phyloP scores from a whole-genome alignment of 1,284 basidiomycete genomes.

The Lignosus rhinocerotis region DNA sequence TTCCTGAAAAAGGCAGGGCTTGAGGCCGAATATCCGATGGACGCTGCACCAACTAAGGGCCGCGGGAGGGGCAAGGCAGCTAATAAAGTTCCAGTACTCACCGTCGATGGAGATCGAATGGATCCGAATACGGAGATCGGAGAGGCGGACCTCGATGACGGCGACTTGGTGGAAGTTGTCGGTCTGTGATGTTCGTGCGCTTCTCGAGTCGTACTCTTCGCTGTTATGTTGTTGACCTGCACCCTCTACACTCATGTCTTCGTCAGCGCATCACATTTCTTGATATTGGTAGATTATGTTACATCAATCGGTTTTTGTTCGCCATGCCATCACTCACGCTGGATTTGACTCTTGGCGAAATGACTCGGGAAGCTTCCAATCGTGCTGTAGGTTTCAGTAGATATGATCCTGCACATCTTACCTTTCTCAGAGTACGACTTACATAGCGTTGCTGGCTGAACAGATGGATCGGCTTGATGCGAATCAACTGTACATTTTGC shows the following conservation, averaged over 20 bases:
- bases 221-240: background rate
- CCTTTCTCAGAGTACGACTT: too few relatives aligned
- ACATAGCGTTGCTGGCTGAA: too few relatives aligned
- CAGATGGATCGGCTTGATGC: too few relatives aligned
- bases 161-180: conserved; percentile 71
- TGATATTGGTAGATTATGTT: too few relatives aligned
- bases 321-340: too few relatives aligned
- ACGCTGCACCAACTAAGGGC: conserved; percentile 13
- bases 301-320: too few relatives aligned
- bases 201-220: background rate
- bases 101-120: conserved; percentile 71
- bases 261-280: background rate
- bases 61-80: conserved; percentile 27
- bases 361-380: too few relatives aligned
- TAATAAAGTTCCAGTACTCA: conserved; percentile 47
- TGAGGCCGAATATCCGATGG: conserved; percentile 48
- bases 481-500: too few relatives aligned
- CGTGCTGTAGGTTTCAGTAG: too few relatives aligned
- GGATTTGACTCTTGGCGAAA: too few relatives aligned
- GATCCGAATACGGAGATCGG: conserved; percentile 55
- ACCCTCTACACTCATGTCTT: background rate
- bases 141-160: conserved; percentile 70
- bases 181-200: conserved; percentile 46
- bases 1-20: conserved; percentile 67
- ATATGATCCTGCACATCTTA: too few relatives aligned